A percentile compares a stretch with the other conserved stretches of the same genome.
phyloP scores from a whole-genome alignment of 2,329 filamentous ascomycete species.

The Fusarium anguioides region DNA sequence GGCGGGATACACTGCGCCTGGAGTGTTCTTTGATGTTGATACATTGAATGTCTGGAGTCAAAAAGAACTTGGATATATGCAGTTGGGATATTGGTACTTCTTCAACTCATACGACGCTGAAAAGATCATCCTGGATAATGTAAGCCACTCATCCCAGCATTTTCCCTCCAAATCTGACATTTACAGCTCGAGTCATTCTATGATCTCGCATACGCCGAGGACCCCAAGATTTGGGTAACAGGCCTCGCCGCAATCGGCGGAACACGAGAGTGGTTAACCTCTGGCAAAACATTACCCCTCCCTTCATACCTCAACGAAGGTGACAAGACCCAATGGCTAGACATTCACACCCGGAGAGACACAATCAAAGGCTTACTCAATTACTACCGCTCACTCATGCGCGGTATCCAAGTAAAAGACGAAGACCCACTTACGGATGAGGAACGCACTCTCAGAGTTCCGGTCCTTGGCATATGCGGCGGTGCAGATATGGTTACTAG shows the following conservation, averaged over 20 bases:
- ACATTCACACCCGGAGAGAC: slow-evolving; percentile 10
- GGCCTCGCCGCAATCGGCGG: slow-evolving; percentile 19
- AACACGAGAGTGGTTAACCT: slow-evolving; percentile 25
- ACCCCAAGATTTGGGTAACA: slow-evolving; percentile 11
- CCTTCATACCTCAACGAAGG: slow-evolving; percentile 13
- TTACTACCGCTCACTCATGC: slow-evolving; percentile 34
- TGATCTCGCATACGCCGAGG: slow-evolving; percentile 20
- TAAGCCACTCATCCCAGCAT: not conserved
- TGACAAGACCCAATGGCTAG: slow-evolving; percentile 21
- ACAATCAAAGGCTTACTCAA: slow-evolving; percentile 28
- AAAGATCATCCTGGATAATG: slow-evolving; percentile 7
- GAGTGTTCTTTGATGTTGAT: slow-evolving; percentile 25
- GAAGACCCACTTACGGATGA: slow-evolving; percentile 27
- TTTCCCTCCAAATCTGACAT: not conserved
- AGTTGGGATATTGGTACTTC: slow-evolving; percentile 38
- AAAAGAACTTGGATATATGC: slow-evolving; percentile 23
- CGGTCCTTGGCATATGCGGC: slow-evolving; percentile 31
- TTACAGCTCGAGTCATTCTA: slow-evolving; percentile 36
- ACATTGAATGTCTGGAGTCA: slow-evolving; percentile 16
- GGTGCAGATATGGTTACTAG: slow-evolving; percentile 20
- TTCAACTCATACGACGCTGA: slow-evolving; percentile 34
- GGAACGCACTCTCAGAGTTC: slow-evolving; percentile 31
- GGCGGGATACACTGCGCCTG: slow-evolving; percentile 15
- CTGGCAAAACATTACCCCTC: slow-evolving; percentile 9
- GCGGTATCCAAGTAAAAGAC: slow-evolving; percentile 24